Evolutionary conservation across 2,329 filamentous ascomycete genomes (phyloP).

Genomic region (Akanthomyces dipterigenus): DNA sequence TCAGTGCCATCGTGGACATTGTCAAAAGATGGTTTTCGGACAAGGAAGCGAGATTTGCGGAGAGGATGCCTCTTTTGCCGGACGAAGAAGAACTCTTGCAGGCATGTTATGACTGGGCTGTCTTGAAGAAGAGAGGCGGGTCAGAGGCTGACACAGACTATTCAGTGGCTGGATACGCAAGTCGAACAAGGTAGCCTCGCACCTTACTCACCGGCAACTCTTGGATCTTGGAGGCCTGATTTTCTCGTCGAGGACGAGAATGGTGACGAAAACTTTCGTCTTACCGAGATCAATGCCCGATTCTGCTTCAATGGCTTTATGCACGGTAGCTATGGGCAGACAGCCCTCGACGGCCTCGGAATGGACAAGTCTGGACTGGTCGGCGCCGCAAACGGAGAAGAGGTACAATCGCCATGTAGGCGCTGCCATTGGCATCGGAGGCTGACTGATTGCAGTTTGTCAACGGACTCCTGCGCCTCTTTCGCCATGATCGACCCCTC

Average conservation of each 20-base stretch:
- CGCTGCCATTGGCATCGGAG: background rate
- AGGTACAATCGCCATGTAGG: conserved; percentile 15
- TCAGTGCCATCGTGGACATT: background rate
- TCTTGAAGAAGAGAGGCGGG: background rate
- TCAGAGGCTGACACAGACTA: background rate
- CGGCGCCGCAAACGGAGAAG: conserved; percentile 19
- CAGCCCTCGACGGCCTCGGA: conserved; percentile 19
- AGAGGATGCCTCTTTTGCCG: background rate
- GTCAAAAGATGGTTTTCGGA: background rate
- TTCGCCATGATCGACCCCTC: conserved; percentile 23
- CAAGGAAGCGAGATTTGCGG: background rate
- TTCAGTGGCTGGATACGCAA: conserved; percentile 17
- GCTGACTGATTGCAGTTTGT: conserved; percentile 22
- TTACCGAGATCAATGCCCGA: conserved; percentile 36
- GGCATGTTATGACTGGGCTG: background rate
- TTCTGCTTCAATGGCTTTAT: conserved; percentile 34
- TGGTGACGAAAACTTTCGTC: conserved; percentile 21
- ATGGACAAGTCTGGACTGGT: conserved; percentile 14
- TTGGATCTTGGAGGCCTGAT: conserved; percentile 33
- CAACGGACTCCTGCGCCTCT: conserved; percentile 24
- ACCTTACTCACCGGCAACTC: background rate
- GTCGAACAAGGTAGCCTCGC: background rate
- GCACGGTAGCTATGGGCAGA: conserved; percentile 24
- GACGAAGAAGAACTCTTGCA: background rate
- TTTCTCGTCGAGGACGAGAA: conserved; percentile 28